Evolutionary conservation across 768 basidiomycete genomes (phyloP).

Genomic region (Suillus americanus): DNA sequence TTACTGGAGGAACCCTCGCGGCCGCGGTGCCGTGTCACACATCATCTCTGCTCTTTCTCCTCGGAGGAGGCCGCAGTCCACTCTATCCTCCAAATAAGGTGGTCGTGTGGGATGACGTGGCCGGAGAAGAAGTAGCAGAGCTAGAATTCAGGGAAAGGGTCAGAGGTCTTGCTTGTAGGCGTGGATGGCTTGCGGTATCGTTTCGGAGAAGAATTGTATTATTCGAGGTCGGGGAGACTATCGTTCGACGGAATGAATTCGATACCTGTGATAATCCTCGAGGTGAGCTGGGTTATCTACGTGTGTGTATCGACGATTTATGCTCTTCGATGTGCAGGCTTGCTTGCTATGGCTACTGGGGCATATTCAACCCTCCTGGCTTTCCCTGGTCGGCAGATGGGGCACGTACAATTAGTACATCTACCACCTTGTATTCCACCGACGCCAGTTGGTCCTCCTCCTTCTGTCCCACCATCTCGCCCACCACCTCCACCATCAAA

Average conservation of each 20-base stretch:
- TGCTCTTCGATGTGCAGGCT: constrained; percentile 44
- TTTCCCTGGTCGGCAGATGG: constrained; percentile 81
- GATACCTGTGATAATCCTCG: constrained; percentile 86
- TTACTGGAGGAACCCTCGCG: constrained; percentile 77
- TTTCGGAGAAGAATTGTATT: constrained; percentile 76
- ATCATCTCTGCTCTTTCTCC: constrained; percentile 80
- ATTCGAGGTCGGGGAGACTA: constrained; percentile 65
- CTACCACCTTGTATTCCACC: constrained; percentile 77
- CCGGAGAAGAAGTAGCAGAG: constrained; percentile 78
- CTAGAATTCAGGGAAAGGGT: constrained; percentile 87
- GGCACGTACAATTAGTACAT: constrained; percentile 86
- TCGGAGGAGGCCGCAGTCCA: constrained; percentile 86
- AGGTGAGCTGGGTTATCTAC: constrained; percentile 46
- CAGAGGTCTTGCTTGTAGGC: constrained; percentile 73
- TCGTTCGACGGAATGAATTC: constrained; percentile 71
- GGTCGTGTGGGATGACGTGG: constrained; percentile 82
- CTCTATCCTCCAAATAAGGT: constrained; percentile 92
- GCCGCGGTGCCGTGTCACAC: constrained; percentile 76
- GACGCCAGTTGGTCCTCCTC: constrained; percentile 53
- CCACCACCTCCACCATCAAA: constrained; percentile 58
- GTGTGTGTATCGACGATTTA: constrained; percentile 9
- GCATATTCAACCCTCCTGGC: constrained; percentile 79
- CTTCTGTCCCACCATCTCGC: constrained; percentile 49
- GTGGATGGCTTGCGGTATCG: constrained; percentile 84
- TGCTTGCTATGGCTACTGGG: constrained; percentile 78